These are phyloP conservation scores for Scorias spongiosa DNA, from an alignment of 2,329 filamentous ascomycete species.

Conservation along the genomic window DNA sequence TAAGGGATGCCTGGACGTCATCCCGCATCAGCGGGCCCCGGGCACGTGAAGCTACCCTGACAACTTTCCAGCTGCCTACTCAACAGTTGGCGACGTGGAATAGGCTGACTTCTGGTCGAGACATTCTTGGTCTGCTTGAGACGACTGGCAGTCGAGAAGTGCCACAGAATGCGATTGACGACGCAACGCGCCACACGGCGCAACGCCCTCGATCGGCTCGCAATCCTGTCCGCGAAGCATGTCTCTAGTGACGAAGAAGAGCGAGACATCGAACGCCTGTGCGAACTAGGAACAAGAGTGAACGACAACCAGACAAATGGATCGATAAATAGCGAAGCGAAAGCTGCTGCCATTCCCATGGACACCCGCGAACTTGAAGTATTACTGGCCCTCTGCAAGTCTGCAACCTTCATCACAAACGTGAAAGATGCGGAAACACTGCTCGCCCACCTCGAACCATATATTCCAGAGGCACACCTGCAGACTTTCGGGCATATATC, in stretches of 20 bases:
- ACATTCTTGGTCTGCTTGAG: too few relatives aligned
- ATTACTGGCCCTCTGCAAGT: conserved; percentile 78
- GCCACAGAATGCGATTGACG: background rate
- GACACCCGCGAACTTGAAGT: conserved; percentile 80
- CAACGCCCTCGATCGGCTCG: conserved; percentile 36
- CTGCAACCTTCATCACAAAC: conserved; percentile 59
- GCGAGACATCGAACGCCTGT: conserved; percentile 27
- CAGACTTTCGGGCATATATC: conserved; percentile 69
- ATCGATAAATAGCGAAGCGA: conserved; percentile 1
- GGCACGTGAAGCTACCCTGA: background rate
- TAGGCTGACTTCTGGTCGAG: too few relatives aligned
- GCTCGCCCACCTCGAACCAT: conserved; percentile 63
- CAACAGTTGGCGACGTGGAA: too few relatives aligned
- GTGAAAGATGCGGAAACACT: conserved; percentile 62
- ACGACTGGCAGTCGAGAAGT: too few relatives aligned
- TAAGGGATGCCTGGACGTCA: background rate
- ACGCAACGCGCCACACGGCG: conserved; percentile 22
- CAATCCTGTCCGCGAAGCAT: conserved; percentile 29
- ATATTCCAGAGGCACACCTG: conserved; percentile 69
- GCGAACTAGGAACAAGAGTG: conserved; percentile 17
- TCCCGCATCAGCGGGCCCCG: background rate
- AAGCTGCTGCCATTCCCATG: conserved; percentile 20
- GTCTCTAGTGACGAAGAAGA: conserved; percentile 10
- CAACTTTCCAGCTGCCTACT: too few relatives aligned
- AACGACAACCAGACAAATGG: conserved; percentile 9